Evolutionary conservation across 1,284 basidiomycete species (phyloP), one percentile per base, ranked within the genome.

Genomic region (Ganoderma multipileum): DNA sequence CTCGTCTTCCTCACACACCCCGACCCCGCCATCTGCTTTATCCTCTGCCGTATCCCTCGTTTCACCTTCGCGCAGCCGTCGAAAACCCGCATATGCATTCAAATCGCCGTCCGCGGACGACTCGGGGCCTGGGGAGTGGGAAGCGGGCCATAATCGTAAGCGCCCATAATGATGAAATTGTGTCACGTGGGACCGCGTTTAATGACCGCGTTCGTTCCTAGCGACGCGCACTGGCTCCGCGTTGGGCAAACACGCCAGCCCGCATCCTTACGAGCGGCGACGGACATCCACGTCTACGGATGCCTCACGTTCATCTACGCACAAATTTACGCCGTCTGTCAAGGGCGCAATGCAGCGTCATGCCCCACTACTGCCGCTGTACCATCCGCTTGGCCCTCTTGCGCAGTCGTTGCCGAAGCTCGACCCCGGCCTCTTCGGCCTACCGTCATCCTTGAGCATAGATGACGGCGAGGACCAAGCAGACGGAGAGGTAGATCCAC

Each of bases 321-420:
- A 66, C 11, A 38, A 59, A 14, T 70, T 44, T 14, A 65, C 60
- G 11, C 60, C 52, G 14, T 61, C 61, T 3, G 47, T 64, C 16
- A 64, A 62, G 39, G 44, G 63, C 9, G 65, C 69, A 52, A 58
- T 64, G 41, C 69, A 68, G 73, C 74, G 76, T 52, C 80, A 82
- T 76, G 75, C 77, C n/a, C 83, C 85, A 1, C 83, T 85, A n/a
- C 81, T 91, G 42, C 89, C 91, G 30, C 80, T 93, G 50, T 92
- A 93, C 76, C 91, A 92, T 75, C 91, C 91, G 30, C 81, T 88
- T 30, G 90, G 90, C 2, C 79, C 80, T 8, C 82, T 92, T 55
- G 91, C 91, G 54, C 83, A 86, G 74, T 91, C 91, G 9, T 84
- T 92, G 61, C 90, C 91, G 2, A 86, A 86, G 67, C 84, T 92